A percentile compares a stretch with the other conserved stretches of the same genome.
These are phyloP conservation scores for Fusarium anguioides DNA, from an alignment of 2,329 filamentous ascomycete species.

Conservation along the genomic window DNA sequence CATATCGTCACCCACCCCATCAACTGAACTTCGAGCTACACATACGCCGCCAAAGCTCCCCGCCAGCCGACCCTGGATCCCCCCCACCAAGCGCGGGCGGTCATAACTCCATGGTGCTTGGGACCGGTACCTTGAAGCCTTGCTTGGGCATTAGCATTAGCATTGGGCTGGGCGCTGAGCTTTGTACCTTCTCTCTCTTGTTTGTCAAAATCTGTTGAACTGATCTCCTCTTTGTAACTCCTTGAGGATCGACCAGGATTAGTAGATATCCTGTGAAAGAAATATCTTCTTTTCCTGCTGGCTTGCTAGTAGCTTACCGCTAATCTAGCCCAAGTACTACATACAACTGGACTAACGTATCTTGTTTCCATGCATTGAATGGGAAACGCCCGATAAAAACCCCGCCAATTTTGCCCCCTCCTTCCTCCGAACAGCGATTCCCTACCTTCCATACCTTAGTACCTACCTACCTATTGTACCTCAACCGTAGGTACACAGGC, in stretches of 20 bases:
- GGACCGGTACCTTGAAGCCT: slow-evolving; percentile 13
- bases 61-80: slow-evolving; percentile 18
- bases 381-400: slow-evolving; percentile 44
- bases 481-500: too few species aligned
- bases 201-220: not conserved
- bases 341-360: not conserved
- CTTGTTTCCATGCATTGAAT: slow-evolving; percentile 16
- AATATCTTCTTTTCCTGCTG: not conserved
- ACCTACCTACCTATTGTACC: too few species aligned
- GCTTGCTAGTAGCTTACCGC: slow-evolving; percentile 31
- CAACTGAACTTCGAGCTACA: not conserved
- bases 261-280: not conserved
- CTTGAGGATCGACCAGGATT: not conserved
- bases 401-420: slow-evolving; percentile 42
- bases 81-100: slow-evolving; percentile 28
- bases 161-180: slow-evolving; percentile 36
- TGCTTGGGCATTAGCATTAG: slow-evolving; percentile 28
- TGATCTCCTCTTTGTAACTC: not conserved
- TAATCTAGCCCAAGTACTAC: slow-evolving; percentile 18
- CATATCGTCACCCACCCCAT: slow-evolving; percentile 27
- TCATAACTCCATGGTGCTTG: slow-evolving; percentile 27
- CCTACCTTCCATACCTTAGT: too few species aligned
- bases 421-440: slow-evolving; percentile 38
- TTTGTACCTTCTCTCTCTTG: slow-evolving; percentile 21
- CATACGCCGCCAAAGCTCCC: slow-evolving; percentile 11